These are phyloP conservation scores for Crucihimalaya himalaica DNA, from an alignment of 345 rosid genomes.

Conservation along the genomic window DNA sequence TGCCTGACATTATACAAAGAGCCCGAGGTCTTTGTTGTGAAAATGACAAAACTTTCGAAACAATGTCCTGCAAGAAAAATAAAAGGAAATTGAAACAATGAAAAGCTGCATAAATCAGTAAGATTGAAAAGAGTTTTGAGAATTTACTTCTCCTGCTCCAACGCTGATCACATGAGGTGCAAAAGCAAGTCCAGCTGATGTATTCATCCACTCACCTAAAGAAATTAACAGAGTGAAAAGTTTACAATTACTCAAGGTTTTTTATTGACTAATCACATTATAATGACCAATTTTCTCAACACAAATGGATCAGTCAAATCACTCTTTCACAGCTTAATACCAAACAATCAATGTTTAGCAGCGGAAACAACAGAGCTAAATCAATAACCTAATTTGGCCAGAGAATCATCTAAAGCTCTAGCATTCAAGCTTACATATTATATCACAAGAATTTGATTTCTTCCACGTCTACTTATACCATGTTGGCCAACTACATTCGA, in stretches of 20 bases:
- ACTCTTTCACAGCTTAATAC: background rate
- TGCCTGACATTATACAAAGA: conserved; percentile 86
- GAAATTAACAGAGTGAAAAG: conserved; percentile 23
- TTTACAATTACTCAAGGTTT: background rate
- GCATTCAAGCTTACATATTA: background rate
- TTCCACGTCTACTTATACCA: background rate
- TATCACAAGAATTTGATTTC: background rate
- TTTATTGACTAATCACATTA: background rate
- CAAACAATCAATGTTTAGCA: background rate
- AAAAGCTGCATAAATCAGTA: conserved; percentile 2
- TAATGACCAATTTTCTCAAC: background rate
- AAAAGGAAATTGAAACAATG: conserved; percentile 4
- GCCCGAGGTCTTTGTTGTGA: conserved; percentile 94
- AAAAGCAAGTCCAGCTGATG: conserved; percentile 93
- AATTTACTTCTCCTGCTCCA: conserved; percentile 79
- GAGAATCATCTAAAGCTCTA: background rate
- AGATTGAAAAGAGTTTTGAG: background rate
- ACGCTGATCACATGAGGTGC: conserved; percentile 85
- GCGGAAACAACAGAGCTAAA: background rate
- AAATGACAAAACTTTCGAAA: conserved; percentile 71
- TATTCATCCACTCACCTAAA: conserved; percentile 99
- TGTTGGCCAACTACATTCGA: background rate
- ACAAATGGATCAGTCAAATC: background rate
- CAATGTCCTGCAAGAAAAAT: conserved; percentile 64
- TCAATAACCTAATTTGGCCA: background rate